These are phyloP conservation scores for Monosporascus sp. DNA, from an alignment of 2,329 filamentous ascomycete species.

Conservation along the genomic window DNA sequence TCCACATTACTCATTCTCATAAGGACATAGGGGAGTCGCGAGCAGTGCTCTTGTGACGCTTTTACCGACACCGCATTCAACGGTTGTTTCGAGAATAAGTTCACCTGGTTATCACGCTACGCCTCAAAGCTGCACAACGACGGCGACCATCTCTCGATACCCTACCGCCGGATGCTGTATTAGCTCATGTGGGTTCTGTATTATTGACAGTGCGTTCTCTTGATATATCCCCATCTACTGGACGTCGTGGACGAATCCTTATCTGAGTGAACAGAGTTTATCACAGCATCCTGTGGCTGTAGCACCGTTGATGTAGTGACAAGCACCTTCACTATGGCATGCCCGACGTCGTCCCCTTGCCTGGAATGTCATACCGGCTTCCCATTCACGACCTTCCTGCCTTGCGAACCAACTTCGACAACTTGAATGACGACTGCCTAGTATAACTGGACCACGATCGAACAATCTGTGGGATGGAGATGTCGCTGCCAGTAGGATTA, in stretches of 20 bases:
- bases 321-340: constrained; percentile 3
- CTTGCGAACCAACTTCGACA: neutral
- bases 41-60: no score
- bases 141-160: constrained; percentile 3
- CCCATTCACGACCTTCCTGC: constrained; percentile 4
- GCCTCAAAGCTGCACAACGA: constrained; percentile 1
- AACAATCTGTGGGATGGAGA: no score
- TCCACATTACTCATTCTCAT: no score
- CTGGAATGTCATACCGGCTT: constrained; percentile 4
- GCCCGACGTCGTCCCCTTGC: constrained; percentile 1
- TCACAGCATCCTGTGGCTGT: constrained; percentile 7
- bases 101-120: no score
- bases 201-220: constrained; percentile 5
- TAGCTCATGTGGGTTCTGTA: constrained; percentile 3
- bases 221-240: neutral
- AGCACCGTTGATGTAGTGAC: constrained; percentile 1
- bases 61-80: no score
- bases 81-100: no score
- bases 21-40: no score
- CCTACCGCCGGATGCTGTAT: neutral
- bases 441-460: no score
- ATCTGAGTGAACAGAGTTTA: constrained; percentile 2
- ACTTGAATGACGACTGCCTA: no score
- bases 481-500: no score
- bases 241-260: neutral